These are phyloP conservation scores for Huiozyma naganishii DNA, from an alignment of 805 yeast genomes.

Conservation along the genomic window DNA sequence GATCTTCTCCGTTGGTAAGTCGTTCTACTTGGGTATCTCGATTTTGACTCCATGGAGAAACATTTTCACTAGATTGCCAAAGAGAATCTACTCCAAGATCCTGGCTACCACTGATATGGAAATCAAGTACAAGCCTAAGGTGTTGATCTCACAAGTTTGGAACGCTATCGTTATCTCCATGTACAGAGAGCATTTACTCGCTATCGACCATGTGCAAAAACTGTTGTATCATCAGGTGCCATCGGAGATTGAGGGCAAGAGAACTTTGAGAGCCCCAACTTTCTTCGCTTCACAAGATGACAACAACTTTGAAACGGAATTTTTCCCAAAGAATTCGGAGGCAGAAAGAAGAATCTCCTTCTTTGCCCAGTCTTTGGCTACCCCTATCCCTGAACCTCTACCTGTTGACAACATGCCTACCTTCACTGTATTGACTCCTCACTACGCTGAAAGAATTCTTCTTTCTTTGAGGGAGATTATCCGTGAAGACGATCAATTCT, in stretches of 20 bases:
- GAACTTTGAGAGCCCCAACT: conserved; percentile 97
- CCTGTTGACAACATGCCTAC: conserved; percentile 99
- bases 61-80: conserved; percentile 93
- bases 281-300: conserved; percentile 98
- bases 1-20: conserved; percentile 91
- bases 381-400: conserved; percentile 97
- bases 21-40: conserved; percentile 97
- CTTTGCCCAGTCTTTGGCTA: conserved; percentile 97
- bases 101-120: conserved; percentile 99
- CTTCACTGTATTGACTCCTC: conserved; percentile 93
- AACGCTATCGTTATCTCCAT: conserved; percentile 96
- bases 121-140: conserved; percentile 97
- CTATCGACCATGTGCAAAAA: conserved; percentile 97
- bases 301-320: conserved; percentile 85
- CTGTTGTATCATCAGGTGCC: conserved; percentile 97
- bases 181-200: conserved; percentile 98
- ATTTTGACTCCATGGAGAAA: conserved; percentile 99
- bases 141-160: conserved; percentile 96
- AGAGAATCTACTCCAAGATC: conserved; percentile 96
- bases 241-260: conserved; percentile 93
- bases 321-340: conserved; percentile 93
- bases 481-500: conserved; percentile 93
- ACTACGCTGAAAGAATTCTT: conserved; percentile 88
- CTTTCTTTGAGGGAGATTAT: conserved; percentile 91
- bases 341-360: conserved; percentile 99